Conservation (phyloP, 148 eudicot species). For the Camellia japonica region DNA sequence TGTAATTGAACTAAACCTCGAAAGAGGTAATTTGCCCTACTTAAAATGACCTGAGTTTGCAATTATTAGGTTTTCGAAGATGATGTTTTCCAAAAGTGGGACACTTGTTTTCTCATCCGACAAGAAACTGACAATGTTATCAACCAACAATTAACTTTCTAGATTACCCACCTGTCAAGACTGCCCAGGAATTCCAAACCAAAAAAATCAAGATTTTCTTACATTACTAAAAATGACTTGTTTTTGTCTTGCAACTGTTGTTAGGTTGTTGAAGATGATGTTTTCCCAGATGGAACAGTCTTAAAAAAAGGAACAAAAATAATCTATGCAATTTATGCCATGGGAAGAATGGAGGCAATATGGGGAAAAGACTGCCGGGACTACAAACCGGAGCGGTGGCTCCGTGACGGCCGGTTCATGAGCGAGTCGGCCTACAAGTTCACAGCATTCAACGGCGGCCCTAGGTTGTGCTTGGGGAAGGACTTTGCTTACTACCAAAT, state of each 20-base stretch:
- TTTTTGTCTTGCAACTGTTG: neutral
- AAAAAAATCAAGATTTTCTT: no score
- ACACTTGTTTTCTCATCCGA: no score
- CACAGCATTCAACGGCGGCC: conserved; percentile 95
- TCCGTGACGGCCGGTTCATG: conserved; percentile 73
- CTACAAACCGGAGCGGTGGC: conserved; percentile 91
- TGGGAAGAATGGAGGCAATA: conserved; percentile 95
- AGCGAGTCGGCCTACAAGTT: conserved; percentile 95
- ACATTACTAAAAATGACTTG: no score
- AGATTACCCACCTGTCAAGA: no score
- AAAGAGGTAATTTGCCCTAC: no score
- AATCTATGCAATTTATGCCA: conserved; percentile 79
- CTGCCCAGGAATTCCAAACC: no score
- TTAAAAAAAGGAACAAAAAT: conserved; percentile 88
- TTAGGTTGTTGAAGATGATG: conserved; percentile 79
- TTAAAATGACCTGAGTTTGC: no score
- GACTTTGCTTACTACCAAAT: conserved; percentile 97
- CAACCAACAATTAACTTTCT: no score
- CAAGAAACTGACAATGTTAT: no score
- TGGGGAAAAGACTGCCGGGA: conserved; percentile 95
- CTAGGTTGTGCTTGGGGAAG: conserved; percentile 87
- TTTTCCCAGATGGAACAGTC: conserved; percentile 84
- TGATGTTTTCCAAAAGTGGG: no score
- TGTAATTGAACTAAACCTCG: no score
- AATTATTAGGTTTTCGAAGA: no score